These are phyloP conservation scores for Zygosaccharomyces rouxii DNA, from an alignment of 805 yeast genomes.

Conservation along the genomic window DNA sequence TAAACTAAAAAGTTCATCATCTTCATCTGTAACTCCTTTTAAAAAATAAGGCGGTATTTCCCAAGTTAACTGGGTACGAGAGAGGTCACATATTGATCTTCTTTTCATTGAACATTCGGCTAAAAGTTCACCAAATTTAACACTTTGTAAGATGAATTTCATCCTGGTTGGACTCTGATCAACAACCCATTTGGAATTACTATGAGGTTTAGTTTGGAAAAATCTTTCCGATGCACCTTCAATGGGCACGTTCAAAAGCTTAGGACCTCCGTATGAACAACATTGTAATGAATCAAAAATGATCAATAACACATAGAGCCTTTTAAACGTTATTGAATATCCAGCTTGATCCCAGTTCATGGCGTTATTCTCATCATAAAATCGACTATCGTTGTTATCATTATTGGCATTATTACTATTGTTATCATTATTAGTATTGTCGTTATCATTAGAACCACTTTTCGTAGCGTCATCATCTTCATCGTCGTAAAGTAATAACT, in stretches of 20 bases:
- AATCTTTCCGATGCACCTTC: constrained; percentile 16
- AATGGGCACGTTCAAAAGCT: constrained; percentile 30
- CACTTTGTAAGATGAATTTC: constrained; percentile 22
- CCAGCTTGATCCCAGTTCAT: constrained; percentile 17
- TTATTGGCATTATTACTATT: not conserved
- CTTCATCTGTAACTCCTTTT: not conserved
- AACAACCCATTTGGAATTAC: constrained; percentile 27
- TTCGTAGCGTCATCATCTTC: constrained; percentile 2
- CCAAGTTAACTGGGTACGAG: constrained; percentile 14
- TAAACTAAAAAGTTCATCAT: constrained; percentile 6
- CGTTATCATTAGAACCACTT: constrained; percentile 4
- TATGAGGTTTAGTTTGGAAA: constrained; percentile 9
- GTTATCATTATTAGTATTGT: constrained; percentile 6
- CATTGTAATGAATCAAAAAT: constrained; percentile 51
- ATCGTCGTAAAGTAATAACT: constrained; percentile 32
- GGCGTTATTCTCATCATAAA: constrained; percentile 14
- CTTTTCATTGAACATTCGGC: constrained; percentile 25
- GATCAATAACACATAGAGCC: constrained; percentile 46
- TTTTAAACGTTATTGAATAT: constrained; percentile 36
- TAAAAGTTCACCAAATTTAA: constrained; percentile 28
- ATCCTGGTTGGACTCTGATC: constrained; percentile 25
- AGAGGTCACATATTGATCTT: constrained; percentile 18
- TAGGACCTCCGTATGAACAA: constrained; percentile 48
- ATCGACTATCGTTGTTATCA: constrained; percentile 4
- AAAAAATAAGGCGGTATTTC: constrained; percentile 9